Evolutionary conservation across 768 basidiomycete species (phyloP).

Genomic region (Daedaleopsis nitida): DNA sequence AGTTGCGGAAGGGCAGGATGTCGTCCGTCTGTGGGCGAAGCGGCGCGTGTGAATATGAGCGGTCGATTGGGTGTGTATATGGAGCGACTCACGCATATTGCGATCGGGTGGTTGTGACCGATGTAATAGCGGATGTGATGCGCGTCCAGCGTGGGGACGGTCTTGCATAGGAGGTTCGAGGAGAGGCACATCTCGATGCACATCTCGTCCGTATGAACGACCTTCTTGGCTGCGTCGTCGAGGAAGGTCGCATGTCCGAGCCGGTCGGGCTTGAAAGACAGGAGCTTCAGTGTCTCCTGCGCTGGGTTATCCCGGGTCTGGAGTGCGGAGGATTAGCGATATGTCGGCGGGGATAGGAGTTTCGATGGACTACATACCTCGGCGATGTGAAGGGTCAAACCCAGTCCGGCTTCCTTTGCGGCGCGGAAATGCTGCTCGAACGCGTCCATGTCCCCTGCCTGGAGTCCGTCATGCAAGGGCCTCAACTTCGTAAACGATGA

Average conservation of each 20-base stretch:
- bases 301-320: constrained; percentile 51
- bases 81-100: constrained; percentile 65
- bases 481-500: background rate
- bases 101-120: constrained; percentile 62
- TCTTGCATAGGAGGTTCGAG: constrained; percentile 80
- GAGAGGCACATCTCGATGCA: constrained; percentile 82
- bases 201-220: constrained; percentile 56
- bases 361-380: constrained; percentile 50
- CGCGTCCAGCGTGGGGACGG: constrained; percentile 60
- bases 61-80: background rate
- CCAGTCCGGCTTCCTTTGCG: constrained; percentile 62
- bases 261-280: constrained; percentile 65
- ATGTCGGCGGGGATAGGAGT: background rate
- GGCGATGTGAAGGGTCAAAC: constrained; percentile 81
- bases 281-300: constrained; percentile 60
- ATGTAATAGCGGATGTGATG: constrained; percentile 78
- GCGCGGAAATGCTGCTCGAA: constrained; percentile 54
- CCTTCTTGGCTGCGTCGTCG: constrained; percentile 53
- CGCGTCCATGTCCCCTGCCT: constrained; percentile 56
- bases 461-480: background rate
- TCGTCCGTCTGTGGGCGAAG: constrained; percentile 72
- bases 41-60: constrained; percentile 3
- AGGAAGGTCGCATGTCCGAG: constrained; percentile 86
- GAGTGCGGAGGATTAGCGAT: background rate
- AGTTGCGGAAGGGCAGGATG: constrained; percentile 74